Percentiles rank a stretch among this genome's conserved stretches.
These are phyloP conservation scores for Olyra latifolia DNA, from an alignment of 176 grass and related monocot species.

Conservation along the genomic window DNA sequence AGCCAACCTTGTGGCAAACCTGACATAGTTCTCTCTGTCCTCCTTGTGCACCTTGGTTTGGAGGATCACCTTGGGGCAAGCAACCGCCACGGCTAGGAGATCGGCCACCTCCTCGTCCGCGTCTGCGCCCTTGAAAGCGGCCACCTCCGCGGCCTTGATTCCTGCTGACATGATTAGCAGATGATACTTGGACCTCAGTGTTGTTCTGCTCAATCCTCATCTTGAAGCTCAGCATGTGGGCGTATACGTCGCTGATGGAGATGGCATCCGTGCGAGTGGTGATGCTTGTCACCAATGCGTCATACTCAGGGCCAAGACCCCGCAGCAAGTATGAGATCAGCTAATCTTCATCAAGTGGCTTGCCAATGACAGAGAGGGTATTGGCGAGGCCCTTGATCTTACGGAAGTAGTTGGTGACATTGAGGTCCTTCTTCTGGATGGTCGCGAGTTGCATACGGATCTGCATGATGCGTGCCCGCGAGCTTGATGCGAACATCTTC, in stretches of 20 bases:
- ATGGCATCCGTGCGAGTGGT: background rate
- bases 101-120: fast-evolving
- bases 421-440: background rate
- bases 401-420: background rate
- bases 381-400: background rate
- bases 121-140: too few species aligned
- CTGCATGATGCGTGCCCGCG: background rate
- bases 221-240: background rate
- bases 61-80: too few species aligned
- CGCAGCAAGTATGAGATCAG: background rate
- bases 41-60: background rate
- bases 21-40: background rate
- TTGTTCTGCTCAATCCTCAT: background rate
- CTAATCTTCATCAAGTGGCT: background rate
- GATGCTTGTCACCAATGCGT: background rate
- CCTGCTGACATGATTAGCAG: too few species aligned
- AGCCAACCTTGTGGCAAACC: background rate
- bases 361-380: background rate
- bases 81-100: too few species aligned
- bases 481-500: background rate
- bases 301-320: background rate
- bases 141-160: background rate
- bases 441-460: background rate
- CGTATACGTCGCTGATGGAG: background rate
- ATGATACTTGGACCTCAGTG: too few species aligned